phyloP scores from a whole-genome alignment of 108 stramenopile species.

The Nitzschia sp. region DNA sequence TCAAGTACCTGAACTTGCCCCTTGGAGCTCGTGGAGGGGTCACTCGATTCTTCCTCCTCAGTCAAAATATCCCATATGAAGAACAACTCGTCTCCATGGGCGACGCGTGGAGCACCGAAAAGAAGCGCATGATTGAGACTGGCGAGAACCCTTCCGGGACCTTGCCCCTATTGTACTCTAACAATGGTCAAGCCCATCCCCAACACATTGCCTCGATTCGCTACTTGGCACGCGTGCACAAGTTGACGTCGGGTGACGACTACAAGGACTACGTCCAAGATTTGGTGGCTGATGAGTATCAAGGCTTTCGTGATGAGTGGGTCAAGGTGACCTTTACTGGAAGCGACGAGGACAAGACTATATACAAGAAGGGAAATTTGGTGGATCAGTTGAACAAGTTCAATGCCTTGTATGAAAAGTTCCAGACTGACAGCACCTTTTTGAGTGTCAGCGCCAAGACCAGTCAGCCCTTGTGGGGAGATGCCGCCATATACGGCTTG shows the following conservation, averaged over 20 bases:
- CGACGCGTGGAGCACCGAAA: conserved; percentile 2
- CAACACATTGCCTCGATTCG: conserved; percentile 19
- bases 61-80: conserved; percentile 15
- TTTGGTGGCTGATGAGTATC: conserved; percentile 29
- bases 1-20: conserved; percentile 17
- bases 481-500: conserved; percentile 22
- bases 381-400: conserved; percentile 14
- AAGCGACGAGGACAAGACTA: conserved; percentile 15
- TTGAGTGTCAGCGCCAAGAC: conserved; percentile 18
- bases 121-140: conserved; percentile 16
- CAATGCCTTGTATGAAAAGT: conserved; percentile 21
- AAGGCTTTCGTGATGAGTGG: conserved; percentile 22
- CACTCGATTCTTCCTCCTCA: conserved; percentile 22
- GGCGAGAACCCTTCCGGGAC: conserved; percentile 24
- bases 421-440: conserved; percentile 19
- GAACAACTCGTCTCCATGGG: conserved; percentile 7
- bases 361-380: conserved; percentile 2
- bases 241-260: neutral
- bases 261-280: conserved; percentile 31
- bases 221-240: conserved; percentile 11
- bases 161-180: conserved; percentile 8
- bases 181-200: neutral
- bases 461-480: conserved; percentile 23
- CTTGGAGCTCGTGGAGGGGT: conserved; percentile 28
- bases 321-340: conserved; percentile 7